These are phyloP conservation scores for Ganoderma sinense DNA, from an alignment of 1,284 basidiomycete genomes.

Conservation along the genomic window DNA sequence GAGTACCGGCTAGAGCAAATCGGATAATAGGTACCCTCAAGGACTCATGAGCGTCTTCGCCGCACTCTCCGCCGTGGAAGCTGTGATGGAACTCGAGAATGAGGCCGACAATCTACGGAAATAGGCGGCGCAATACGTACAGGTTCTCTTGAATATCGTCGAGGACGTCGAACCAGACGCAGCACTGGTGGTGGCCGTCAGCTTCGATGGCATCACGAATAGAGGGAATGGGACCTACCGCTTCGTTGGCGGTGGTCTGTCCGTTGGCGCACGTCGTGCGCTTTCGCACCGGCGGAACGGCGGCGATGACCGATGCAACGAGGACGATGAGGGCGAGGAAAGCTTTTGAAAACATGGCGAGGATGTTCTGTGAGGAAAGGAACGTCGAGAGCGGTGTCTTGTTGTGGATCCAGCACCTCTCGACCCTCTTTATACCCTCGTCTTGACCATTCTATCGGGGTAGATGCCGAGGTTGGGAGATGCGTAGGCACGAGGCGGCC, in stretches of 20 bases:
- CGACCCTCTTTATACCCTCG: not conserved
- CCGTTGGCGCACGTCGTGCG: slow-evolving; percentile 20
- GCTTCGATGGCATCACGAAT: not conserved
- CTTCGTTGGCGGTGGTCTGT: slow-evolving; percentile 12
- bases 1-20: not conserved
- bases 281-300: slow-evolving; percentile 2
- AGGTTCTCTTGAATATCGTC: slow-evolving; percentile 34
- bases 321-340: slow-evolving; percentile 14
- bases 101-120: not conserved
- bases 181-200: slow-evolving; percentile 28
- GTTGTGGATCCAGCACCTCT: not conserved
- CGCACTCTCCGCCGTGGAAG: slow-evolving; percentile 35
- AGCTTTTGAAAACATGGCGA: slow-evolving; percentile 19
- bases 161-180: slow-evolving; percentile 35
- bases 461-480: not conserved
- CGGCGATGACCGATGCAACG: slow-evolving; percentile 12
- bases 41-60: slow-evolving; percentile 17
- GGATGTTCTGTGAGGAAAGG: not conserved
- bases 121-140: slow-evolving; percentile 14
- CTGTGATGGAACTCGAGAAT: slow-evolving; percentile 19
- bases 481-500: not conserved
- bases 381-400: too few species aligned
- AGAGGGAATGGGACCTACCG: slow-evolving; percentile 3
- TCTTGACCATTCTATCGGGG: too few species aligned
- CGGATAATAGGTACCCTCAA: not conserved